Evolutionary conservation across 139 green algal genomes (phyloP).

Genomic region (Ettlia oleoabundans): DNA sequence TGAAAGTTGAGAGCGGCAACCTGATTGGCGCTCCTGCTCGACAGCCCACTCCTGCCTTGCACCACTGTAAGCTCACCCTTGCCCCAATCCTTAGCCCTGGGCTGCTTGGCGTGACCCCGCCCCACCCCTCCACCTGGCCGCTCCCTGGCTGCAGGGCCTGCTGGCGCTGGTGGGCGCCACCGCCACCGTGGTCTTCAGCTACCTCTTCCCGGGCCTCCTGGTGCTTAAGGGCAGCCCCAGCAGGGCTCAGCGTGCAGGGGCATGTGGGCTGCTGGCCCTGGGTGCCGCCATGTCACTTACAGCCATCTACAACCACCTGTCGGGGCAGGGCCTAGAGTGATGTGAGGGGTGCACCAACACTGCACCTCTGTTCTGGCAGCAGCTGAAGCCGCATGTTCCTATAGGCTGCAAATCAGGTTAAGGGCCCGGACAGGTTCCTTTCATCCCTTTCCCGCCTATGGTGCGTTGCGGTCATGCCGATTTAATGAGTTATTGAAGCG

Average conservation of each 20-base stretch:
- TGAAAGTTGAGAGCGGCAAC: too few relatives aligned
- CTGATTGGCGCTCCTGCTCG: too few relatives aligned
- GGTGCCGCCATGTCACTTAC: neutral
- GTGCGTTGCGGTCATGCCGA: too few relatives aligned
- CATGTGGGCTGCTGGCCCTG: conserved; percentile 1
- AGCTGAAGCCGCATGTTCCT: too few relatives aligned
- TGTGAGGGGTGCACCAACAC: too few relatives aligned
- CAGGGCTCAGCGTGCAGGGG: neutral
- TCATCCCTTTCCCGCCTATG: too few relatives aligned
- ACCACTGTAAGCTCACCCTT: too few relatives aligned
- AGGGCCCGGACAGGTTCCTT: too few relatives aligned
- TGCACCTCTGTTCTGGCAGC: too few relatives aligned
- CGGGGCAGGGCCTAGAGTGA: conserved; percentile 7
- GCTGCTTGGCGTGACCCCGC: neutral
- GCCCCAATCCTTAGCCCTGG: neutral
- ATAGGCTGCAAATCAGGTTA: too few relatives aligned
- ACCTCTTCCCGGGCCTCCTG: conserved; percentile 31
- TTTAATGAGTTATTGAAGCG: too few relatives aligned
- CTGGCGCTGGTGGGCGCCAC: conserved; percentile 37
- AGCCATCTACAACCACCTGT: conserved; percentile 14
- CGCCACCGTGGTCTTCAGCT: conserved; percentile 45
- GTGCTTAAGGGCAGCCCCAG: neutral
- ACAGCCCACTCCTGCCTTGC: too few relatives aligned
- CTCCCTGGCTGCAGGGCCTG: neutral
- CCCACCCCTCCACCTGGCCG: neutral